Conservation (phyloP, 352 stramenopile species). For the Pythium scleroteichum region DNA sequence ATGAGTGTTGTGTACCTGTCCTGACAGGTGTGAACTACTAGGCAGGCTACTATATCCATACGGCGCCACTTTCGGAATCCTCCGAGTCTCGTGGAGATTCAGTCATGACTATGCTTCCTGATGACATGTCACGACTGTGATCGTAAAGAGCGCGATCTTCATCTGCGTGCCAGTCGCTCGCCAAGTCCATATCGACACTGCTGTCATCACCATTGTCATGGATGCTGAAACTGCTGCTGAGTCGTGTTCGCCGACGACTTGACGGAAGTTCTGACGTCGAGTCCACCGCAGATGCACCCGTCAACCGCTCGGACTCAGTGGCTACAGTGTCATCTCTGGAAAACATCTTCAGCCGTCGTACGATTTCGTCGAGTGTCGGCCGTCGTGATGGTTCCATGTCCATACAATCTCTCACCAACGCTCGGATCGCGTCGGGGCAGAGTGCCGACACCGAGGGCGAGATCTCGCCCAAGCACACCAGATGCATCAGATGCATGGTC, state of each 20-base stretch:
- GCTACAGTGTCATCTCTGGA: not conserved
- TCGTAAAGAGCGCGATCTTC: not conserved
- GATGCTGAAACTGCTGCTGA: conserved; percentile 21
- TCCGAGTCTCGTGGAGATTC: conserved; percentile 13
- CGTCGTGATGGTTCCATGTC: conserved; percentile 26
- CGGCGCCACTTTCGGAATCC: conserved; percentile 11
- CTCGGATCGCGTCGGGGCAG: conserved; percentile 26
- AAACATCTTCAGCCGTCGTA: conserved; percentile 16
- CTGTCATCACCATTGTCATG: conserved; percentile 5
- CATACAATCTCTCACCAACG: conserved; percentile 30
- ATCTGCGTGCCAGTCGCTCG: too few relatives aligned
- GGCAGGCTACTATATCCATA: conserved; percentile 11
- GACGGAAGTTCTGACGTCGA: not conserved
- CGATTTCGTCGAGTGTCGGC: conserved; percentile 34
- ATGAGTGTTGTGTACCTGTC: conserved; percentile 7
- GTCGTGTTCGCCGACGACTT: conserved; percentile 2
- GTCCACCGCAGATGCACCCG: not conserved
- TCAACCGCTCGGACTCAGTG: not conserved
- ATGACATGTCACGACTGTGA: not conserved
- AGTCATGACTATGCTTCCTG: not conserved
- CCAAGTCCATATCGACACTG: not conserved
- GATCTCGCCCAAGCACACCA: conserved; percentile 31
- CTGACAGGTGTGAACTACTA: not conserved
- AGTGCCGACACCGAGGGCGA: conserved; percentile 23
- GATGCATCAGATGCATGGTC: conserved; percentile 26